Evolutionary conservation across 1,139 yeast genomes (phyloP).

Genomic region (Saccharomycopsis crataegensis): DNA sequence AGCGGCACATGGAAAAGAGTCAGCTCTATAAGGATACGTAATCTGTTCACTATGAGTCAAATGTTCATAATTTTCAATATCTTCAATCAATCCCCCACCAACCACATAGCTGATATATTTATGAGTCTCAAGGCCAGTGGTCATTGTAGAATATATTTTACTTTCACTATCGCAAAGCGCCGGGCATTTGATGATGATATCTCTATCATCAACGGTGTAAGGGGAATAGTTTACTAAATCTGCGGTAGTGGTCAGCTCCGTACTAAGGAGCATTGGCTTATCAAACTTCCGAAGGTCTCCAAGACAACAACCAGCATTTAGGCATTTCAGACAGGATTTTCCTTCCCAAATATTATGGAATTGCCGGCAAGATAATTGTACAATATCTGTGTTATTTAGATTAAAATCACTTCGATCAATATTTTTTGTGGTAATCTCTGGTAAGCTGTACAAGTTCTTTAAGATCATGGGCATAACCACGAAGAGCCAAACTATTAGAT

Average conservation of each 20-base stretch:
- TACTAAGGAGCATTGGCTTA: not conserved
- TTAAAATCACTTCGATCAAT: not conserved
- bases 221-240: not conserved
- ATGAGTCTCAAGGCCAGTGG: conserved; percentile 62
- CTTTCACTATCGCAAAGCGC: conserved; percentile 78
- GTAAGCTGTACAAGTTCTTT: conserved; percentile 1
- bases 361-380: conserved; percentile 37
- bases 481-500: conserved; percentile 5
- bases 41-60: conserved; percentile 22
- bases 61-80: conserved; percentile 16
- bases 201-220: conserved; percentile 28
- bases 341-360: conserved; percentile 60
- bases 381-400: conserved; percentile 21
- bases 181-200: conserved; percentile 70
- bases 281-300: not conserved
- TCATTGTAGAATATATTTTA: conserved; percentile 68
- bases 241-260: not conserved
- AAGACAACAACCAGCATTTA: conserved; percentile 52
- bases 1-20: conserved; percentile 84
- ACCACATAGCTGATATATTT: conserved; percentile 69
- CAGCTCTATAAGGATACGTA: conserved; percentile 71
- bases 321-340: conserved; percentile 38
- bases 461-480: conserved; percentile 1
- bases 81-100: conserved; percentile 52
- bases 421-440: not conserved